These are phyloP conservation scores for Dictyostelium firmibasis DNA, from an alignment of 78 protist species.

Conservation along the genomic window DNA sequence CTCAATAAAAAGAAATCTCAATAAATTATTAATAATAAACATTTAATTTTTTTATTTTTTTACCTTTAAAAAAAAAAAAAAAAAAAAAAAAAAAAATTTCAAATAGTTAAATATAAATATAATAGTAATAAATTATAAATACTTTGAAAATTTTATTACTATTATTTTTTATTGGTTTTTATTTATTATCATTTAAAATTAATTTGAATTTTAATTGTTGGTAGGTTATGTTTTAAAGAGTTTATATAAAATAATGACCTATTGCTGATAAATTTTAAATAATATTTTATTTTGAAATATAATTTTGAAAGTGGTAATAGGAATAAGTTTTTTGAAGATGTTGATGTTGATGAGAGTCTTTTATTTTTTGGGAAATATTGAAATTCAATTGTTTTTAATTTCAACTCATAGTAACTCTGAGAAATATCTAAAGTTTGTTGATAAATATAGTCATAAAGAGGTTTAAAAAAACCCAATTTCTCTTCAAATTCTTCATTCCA, in stretches of 20 bases:
- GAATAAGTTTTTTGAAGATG: neutral
- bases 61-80: neutral
- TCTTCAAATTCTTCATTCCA: neutral
- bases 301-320: neutral
- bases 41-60: too few species aligned
- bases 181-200: neutral
- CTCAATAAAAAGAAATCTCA: slow-evolving; percentile 50
- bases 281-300: neutral
- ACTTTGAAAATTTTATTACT: neutral
- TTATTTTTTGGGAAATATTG: neutral
- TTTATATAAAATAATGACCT: neutral
- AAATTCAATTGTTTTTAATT: neutral
- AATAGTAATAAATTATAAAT: too few species aligned
- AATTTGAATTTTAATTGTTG: neutral
- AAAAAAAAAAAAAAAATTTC: neutral
- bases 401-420: neutral
- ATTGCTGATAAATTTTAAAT: neutral
- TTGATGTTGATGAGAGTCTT: neutral
- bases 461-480: neutral
- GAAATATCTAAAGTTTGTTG: neutral
- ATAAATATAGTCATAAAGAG: neutral
- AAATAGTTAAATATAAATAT: too few species aligned
- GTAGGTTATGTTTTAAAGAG: neutral
- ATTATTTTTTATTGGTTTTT: neutral
- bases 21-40: neutral